Evolutionary conservation across 2,329 filamentous ascomycete genomes (phyloP), one percentile per base, ranked within the genome.

Genomic region (Leptodontidium sp.): DNA sequence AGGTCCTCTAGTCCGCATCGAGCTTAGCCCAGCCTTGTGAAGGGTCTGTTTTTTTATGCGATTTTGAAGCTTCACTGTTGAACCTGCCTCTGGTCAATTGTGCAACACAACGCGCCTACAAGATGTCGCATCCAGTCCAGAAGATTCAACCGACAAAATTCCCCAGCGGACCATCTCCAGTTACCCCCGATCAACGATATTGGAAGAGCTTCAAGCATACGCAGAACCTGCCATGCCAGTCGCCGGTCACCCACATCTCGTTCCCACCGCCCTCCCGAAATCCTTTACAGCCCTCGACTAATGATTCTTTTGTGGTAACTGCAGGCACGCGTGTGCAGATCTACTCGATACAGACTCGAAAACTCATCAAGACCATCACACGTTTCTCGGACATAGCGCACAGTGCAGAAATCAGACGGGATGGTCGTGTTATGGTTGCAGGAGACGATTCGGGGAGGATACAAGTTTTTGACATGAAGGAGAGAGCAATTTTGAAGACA

Each of bases 121-220:
- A 45, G 38, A 65, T 65, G 63, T 65, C 63, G 63, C 63, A 65
- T 58, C 63, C 63, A 47, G 43, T 65, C 26, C 63, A 65, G 38
- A 65, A 58, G 50, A 47, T 78, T 66, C 77, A 76, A 68, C 91
- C 91, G 80, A 84, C 97, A 78, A 97, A 76, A 65, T 87, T 97
- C 78, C 90, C 95, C 67, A 87, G 92, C 72, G 93, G 93, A 62
- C 94, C 94, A 67, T 90, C 91, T 50, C 91, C 93, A 65, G 83
- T 95, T 59, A 97, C 95, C 6, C 91, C 94, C 40, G 96, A 99
- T 83, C 94, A 98, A 82, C 88, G 91, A 73, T 98, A 98, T 85
- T 99, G 97, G 97, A 92, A 91, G 78, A 91, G 92, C 14, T 99
- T 99, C 85, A 94, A 93, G 82, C 96, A 94, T 75, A 93, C 94